phyloP scores from a whole-genome alignment of 495 filamentous ascomycete species.

The Penicillium bialowiezense region DNA sequence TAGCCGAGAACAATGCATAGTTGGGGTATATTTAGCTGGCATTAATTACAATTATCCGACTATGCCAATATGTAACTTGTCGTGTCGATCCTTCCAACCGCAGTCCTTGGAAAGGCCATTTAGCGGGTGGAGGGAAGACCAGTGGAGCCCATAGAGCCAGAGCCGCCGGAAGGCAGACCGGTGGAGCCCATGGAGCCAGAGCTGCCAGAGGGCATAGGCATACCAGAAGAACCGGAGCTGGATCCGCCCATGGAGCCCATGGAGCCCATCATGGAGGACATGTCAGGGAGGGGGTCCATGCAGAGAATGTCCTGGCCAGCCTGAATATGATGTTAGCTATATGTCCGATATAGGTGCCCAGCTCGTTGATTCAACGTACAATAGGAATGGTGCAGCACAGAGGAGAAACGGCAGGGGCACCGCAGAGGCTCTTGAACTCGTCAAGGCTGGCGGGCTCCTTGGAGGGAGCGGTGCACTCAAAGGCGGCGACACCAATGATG shows the following conservation, averaged over 20 bases:
- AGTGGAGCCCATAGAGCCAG: too few relatives aligned
- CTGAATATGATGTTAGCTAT: background rate
- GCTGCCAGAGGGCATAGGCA: background rate
- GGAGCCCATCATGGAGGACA: background rate
- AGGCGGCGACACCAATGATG: background rate
- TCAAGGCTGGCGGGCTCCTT: background rate
- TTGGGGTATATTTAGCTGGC: too few relatives aligned
- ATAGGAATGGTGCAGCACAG: background rate
- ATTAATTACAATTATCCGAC: background rate
- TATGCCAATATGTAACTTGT: background rate
- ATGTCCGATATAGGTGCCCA: background rate
- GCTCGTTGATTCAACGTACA: background rate
- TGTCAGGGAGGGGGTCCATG: conserved; percentile 1
- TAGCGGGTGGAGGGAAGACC: background rate
- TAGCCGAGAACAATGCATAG: too few relatives aligned
- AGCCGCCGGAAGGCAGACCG: background rate
- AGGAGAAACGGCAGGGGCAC: background rate
- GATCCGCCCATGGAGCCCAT: background rate
- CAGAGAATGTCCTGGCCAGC: background rate
- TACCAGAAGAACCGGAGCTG: background rate
- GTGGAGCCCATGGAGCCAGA: background rate
- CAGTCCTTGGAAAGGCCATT: background rate
- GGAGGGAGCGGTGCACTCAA: background rate
- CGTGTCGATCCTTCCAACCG: too few relatives aligned
- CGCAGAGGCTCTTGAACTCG: conserved; percentile 1